These are phyloP conservation scores for Phoma sp. DNA, from an alignment of 2,329 filamentous ascomycete genomes.

Conservation along the genomic window DNA sequence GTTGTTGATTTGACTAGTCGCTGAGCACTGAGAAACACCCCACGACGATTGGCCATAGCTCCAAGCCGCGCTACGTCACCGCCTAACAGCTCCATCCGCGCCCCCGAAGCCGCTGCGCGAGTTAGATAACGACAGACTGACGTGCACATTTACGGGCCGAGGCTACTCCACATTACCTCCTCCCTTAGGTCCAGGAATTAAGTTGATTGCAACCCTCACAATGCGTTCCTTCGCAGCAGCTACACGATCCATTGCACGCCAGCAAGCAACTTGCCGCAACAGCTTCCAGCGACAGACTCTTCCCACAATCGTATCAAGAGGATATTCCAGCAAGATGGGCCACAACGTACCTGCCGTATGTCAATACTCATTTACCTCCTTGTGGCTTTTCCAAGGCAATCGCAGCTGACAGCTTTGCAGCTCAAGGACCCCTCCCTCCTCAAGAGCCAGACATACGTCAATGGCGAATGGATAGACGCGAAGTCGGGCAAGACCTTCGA, in stretches of 20 bases:
- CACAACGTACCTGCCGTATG: constrained; percentile 51
- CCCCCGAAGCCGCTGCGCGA: neutral
- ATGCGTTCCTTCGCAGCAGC: constrained; percentile 45
- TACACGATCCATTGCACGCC: constrained; percentile 39
- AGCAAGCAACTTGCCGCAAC: constrained; percentile 35
- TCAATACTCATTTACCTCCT: neutral
- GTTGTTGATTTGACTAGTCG: neutral
- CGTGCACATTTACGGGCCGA: constrained; percentile 6
- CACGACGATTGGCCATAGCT: constrained; percentile 21
- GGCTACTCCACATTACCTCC: constrained; percentile 2
- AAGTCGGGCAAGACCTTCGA: constrained; percentile 91
- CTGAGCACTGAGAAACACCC: constrained; percentile 3
- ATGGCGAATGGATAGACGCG: constrained; percentile 89
- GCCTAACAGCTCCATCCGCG: constrained; percentile 1
- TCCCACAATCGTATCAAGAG: constrained; percentile 44
- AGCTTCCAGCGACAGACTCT: constrained; percentile 41
- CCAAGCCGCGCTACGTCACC: constrained; percentile 9
- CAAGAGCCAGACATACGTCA: constrained; percentile 84
- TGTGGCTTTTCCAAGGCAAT: neutral
- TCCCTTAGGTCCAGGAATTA: constrained; percentile 3
- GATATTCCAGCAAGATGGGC: constrained; percentile 50
- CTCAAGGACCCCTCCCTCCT: constrained; percentile 67
- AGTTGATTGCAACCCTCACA: constrained; percentile 9
- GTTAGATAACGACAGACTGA: constrained; percentile 16
- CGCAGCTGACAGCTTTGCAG: constrained; percentile 32